A percentile compares a stretch with the other conserved stretches of the same genome.
phyloP scores from a whole-genome alignment of 768 basidiomycete species.

The Ramaria rubella region DNA sequence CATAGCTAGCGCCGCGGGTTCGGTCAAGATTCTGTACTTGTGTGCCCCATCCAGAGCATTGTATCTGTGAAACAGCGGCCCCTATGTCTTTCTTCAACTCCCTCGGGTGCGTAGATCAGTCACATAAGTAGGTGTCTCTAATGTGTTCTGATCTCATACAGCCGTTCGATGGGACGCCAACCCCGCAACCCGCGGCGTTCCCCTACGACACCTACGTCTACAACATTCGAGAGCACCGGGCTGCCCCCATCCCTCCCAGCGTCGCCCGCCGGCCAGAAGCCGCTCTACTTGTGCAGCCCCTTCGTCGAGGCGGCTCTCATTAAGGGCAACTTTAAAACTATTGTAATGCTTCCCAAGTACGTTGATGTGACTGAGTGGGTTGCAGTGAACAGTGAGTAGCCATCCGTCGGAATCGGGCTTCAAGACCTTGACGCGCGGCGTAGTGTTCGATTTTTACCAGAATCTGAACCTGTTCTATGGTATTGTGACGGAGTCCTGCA shows the following conservation, averaged over 20 bases:
- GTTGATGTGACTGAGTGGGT: constrained; percentile 97
- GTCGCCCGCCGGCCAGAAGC: constrained; percentile 38
- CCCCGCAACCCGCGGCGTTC: constrained; percentile 67
- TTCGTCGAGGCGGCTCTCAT: constrained; percentile 94
- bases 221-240: constrained; percentile 44
- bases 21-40: constrained; percentile 2
- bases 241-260: constrained; percentile 39
- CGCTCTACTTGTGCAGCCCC: constrained; percentile 86
- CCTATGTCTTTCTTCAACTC: constrained; percentile 83
- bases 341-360: constrained; percentile 93
- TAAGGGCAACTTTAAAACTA: constrained; percentile 98
- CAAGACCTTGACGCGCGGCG: no score
- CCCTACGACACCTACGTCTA: constrained; percentile 61
- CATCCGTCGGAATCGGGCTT: no score
- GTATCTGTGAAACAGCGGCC: neutral
- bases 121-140: no score
- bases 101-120: constrained; percentile 55
- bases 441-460: constrained; percentile 96
- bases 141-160: constrained; percentile 24
- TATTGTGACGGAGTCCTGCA: constrained; percentile 88
- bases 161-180: constrained; percentile 69
- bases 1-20: neutral
- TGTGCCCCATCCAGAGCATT: neutral
- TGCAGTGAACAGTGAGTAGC: constrained; percentile 77
- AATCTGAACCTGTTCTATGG: constrained; percentile 98